Evolutionary conservation across 805 yeast species (phyloP).

Genomic region (Starmerella bombi): DNA sequence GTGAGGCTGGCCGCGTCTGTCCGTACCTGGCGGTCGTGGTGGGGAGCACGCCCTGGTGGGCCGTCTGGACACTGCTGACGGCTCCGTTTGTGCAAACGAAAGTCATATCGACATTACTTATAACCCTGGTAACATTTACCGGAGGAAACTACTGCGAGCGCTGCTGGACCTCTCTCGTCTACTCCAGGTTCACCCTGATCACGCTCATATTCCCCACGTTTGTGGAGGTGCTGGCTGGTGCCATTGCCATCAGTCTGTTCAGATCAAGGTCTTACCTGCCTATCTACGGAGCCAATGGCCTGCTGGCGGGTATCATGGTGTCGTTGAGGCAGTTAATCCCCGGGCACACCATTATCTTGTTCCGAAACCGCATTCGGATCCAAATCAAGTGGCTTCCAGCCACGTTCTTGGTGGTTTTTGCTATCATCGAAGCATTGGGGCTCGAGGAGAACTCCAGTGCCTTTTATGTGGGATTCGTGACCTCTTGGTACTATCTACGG

Average conservation of each 20-base stretch:
- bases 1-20: not conserved
- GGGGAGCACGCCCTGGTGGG: slow-evolving; percentile 21
- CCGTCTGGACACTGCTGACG: slow-evolving; percentile 37
- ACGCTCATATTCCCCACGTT: slow-evolving; percentile 29
- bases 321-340: slow-evolving; percentile 54
- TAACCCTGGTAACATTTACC: slow-evolving; percentile 33
- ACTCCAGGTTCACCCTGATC: slow-evolving; percentile 35
- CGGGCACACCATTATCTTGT: slow-evolving; percentile 41
- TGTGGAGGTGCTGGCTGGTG: slow-evolving; percentile 13
- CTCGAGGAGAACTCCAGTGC: slow-evolving; percentile 19
- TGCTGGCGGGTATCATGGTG: slow-evolving; percentile 45
- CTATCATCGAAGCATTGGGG: slow-evolving; percentile 23
- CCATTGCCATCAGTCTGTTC: slow-evolving; percentile 1
- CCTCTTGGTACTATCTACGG: slow-evolving; percentile 65
- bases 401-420: slow-evolving; percentile 26
- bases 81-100: slow-evolving; percentile 37
- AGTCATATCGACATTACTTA: slow-evolving; percentile 29
- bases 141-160: slow-evolving; percentile 55
- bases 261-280: not conserved
- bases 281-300: slow-evolving; percentile 24
- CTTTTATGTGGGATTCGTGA: slow-evolving; percentile 38
- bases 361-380: slow-evolving; percentile 37
- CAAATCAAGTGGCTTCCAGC: slow-evolving; percentile 32
- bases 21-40: slow-evolving; percentile 13
- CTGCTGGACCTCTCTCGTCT: slow-evolving; percentile 48